These are phyloP conservation scores for Rutstroemia sp. DNA, from an alignment of 2,329 filamentous ascomycete species.

Conservation along the genomic window DNA sequence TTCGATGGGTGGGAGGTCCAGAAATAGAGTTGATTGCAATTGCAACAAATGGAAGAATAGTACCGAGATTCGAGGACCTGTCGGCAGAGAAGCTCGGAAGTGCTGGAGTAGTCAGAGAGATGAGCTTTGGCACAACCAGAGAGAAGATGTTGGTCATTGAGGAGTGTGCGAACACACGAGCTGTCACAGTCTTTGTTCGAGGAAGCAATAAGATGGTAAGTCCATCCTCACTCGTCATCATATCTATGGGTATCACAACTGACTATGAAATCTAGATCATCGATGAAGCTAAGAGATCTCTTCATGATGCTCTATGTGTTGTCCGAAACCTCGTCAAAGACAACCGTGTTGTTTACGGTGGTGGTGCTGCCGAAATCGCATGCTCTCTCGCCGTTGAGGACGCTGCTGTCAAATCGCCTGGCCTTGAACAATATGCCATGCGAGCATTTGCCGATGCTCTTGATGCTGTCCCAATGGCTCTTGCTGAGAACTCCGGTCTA, in stretches of 20 bases:
- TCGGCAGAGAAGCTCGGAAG: constrained; percentile 83
- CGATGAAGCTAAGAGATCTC: constrained; percentile 94
- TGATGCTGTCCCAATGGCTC: constrained; percentile 86
- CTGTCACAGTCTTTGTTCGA: constrained; percentile 91
- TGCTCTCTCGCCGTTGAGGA: constrained; percentile 96
- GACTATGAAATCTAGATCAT: constrained; percentile 62
- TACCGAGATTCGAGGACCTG: constrained; percentile 93
- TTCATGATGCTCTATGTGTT: constrained; percentile 96
- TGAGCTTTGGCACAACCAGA: constrained; percentile 93
- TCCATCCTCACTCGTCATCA: constrained; percentile 9
- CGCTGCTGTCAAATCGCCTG: constrained; percentile 86
- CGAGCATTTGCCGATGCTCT: constrained; percentile 93
- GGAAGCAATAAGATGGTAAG: constrained; percentile 99
- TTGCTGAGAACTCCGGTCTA: constrained; percentile 94
- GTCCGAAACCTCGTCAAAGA: constrained; percentile 93
- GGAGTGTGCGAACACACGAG: constrained; percentile 95
- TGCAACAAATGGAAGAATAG: constrained; percentile 95
- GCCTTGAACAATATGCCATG: constrained; percentile 99
- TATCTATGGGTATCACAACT: not conserved
- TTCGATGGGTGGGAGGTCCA: constrained; percentile 95
- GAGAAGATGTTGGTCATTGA: constrained; percentile 99
- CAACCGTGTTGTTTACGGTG: constrained; percentile 95
- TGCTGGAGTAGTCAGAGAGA: constrained; percentile 85
- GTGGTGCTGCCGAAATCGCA: constrained; percentile 92
- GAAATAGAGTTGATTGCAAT: constrained; percentile 99